Base-by-base conservation (phyloP, 2,329 filamentous ascomycete species). In the Fusarium praegraminearum region DNA sequence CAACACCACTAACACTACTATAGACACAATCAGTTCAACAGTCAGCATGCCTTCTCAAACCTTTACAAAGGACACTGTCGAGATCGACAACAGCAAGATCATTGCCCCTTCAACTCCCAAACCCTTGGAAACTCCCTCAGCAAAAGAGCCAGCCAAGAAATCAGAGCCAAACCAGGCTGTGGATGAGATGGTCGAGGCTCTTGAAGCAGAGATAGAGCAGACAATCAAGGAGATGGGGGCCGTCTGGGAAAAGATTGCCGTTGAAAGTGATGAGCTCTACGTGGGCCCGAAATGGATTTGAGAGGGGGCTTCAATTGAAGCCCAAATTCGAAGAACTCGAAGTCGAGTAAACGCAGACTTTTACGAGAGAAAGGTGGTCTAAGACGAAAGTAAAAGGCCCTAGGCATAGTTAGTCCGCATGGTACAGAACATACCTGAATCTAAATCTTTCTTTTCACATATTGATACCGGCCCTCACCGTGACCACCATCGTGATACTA, bases 351-450 rank as follows among this genome's bases (percentile, higher is more conserved):
- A 45, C 13, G 11, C 15, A 52, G 36, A 35, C 10, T 40, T 9
- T 20, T 9, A 36, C 30, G 28, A 35, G 13, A 16, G n/a, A 22
- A 24, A 7, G 16, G 11, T 36, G 7, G 36, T 28, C 24, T 8
- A 33, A 32, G 26, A 13, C 45, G 41, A 12, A 20, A 47, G n/a
- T 12, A 40, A 16, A 12, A 30, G 45, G 24, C 35, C 24, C 63
- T 71, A 64, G n/a, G 36, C 30, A 64, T 20, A 41, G 63, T 73
- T 60, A 71, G 73, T 57, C 57, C 59, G 47, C 55, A 50, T 22
- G 16, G 15, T 36, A 69, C 38, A 52, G 62, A 40, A 76, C 74
- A 63, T 68, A 76, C 75, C 73, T 62, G 50, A 13, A 58, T 62
- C 71, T 70, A 65, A 35, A 71, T 62, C 49, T 51, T 74, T 18